Evolutionary conservation across 208 protist species (phyloP), one percentile per base, ranked within the genome.

Genomic region (Borovskyia barvae): DNA sequence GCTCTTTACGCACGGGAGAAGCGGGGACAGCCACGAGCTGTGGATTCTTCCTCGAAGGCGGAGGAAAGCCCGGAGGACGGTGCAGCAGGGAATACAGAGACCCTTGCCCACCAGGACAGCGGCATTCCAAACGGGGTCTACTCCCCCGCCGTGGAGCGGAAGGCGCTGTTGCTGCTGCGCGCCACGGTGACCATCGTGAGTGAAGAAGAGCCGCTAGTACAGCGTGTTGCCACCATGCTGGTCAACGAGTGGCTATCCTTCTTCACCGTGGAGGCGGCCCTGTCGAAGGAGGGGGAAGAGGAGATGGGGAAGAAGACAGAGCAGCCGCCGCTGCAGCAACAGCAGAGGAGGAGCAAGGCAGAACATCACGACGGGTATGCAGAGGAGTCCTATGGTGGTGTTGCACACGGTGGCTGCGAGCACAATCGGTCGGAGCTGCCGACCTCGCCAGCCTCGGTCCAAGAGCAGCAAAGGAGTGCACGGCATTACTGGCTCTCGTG

Each of bases 401-500:
- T n/a, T n/a, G n/a, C n/a, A n/a, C n/a, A n/a, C n/a, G n/a, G n/a
- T n/a, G n/a, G n/a, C n/a, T n/a, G n/a, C n/a, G n/a, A n/a, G n/a
- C n/a, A n/a, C n/a, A n/a, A n/a, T n/a, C n/a, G n/a, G n/a, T n/a
- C n/a, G n/a, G n/a, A n/a, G n/a, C n/a, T n/a, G n/a, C n/a, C n/a
- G n/a, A n/a, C n/a, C n/a, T n/a, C n/a, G n/a, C n/a, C n/a, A n/a
- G n/a, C n/a, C n/a, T n/a, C n/a, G n/a, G n/a, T n/a, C n/a, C n/a
- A n/a, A n/a, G n/a, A n/a, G 14, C 35, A 39, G 35, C 35, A 39
- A 39, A 8, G 39, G 3, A 40, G 47, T 24, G 51, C 62, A 14
- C 66, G 84, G 2, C 56, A 78, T 17, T 87, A 87, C 63, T 86
- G 71, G 54, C 55, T 91, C 30, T 75, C 84, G 9, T 80, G 72